Percentiles rank a stretch among this genome's conserved stretches.
Evolutionary conservation across 2,329 filamentous ascomycete genomes (phyloP).

Genomic region (Penicillium crustosum): DNA sequence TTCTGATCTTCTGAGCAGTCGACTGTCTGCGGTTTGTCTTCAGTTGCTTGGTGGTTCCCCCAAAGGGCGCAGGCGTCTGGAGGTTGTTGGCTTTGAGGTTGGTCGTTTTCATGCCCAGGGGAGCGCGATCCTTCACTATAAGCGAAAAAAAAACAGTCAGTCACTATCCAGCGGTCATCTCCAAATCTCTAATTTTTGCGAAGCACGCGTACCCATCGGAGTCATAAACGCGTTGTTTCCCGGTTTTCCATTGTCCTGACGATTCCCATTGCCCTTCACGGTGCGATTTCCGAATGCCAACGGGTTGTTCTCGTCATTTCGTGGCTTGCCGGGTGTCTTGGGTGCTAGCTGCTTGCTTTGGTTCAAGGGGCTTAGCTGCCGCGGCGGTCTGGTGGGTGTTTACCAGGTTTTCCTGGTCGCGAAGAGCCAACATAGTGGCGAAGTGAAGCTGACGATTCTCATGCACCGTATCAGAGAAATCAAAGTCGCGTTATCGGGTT

Average conservation of each 20-base stretch:
- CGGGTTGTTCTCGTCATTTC: slow-evolving; percentile 84
- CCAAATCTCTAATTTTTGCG: neutral
- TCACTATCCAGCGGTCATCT: slow-evolving; percentile 1
- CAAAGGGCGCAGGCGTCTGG: slow-evolving; percentile 65
- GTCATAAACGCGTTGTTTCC: slow-evolving; percentile 71
- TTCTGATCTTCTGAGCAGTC: slow-evolving; percentile 61
- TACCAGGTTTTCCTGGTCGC: slow-evolving; percentile 85
- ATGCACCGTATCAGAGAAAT: slow-evolving; percentile 21
- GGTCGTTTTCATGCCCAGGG: slow-evolving; percentile 90
- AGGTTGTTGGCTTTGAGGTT: slow-evolving; percentile 78
- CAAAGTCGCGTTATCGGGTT: slow-evolving; percentile 9
- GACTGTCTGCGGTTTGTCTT: slow-evolving; percentile 58
- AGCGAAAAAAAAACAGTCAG: slow-evolving; percentile 9
- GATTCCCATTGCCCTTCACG: slow-evolving; percentile 56
- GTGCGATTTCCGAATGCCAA: slow-evolving; percentile 59
- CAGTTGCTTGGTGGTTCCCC: slow-evolving; percentile 51
- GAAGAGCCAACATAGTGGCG: slow-evolving; percentile 68
- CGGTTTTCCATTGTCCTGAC: slow-evolving; percentile 57
- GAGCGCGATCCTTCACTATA: slow-evolving; percentile 69
- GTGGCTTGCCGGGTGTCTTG: slow-evolving; percentile 80
- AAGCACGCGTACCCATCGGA: slow-evolving; percentile 66
- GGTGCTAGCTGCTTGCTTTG: slow-evolving; percentile 64
- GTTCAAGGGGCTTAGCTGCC: slow-evolving; percentile 67
- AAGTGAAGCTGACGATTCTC: slow-evolving; percentile 16
- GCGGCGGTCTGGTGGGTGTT: slow-evolving; percentile 70